phyloP scores from a whole-genome alignment of 192 early-diverging fungal genomes.

The Mortierella hygrophila region DNA sequence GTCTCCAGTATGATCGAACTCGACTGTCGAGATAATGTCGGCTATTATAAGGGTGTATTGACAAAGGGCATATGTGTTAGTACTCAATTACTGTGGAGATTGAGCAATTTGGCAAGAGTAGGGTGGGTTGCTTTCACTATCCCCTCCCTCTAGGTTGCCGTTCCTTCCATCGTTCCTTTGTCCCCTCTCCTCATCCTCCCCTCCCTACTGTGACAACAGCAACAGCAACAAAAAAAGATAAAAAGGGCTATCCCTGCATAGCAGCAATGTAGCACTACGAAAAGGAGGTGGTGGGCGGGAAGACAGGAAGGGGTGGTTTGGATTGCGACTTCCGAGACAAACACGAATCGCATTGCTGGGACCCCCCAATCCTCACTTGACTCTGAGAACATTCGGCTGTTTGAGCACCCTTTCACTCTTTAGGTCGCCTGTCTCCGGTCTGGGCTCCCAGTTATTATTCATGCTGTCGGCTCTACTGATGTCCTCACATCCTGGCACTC shows the following conservation, averaged over 20 bases:
- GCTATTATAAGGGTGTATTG: conserved; percentile 65
- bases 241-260: neutral
- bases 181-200: neutral
- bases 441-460: neutral
- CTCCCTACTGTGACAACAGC: neutral
- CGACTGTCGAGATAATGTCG: conserved; percentile 98
- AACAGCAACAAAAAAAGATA: neutral
- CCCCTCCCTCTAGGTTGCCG: neutral
- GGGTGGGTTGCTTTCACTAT: neutral
- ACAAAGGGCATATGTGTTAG: neutral
- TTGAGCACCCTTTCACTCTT: neutral
- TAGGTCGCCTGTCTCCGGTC: no score
- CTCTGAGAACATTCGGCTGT: neutral
- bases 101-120: neutral
- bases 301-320: neutral
- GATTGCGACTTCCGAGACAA: neutral
- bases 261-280: neutral
- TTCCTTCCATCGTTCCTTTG: neutral
- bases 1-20: conserved; percentile 98
- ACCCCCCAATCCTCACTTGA: neutral
- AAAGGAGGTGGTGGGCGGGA: neutral
- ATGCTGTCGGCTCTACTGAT: neutral
- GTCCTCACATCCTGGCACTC: neutral
- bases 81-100: neutral
- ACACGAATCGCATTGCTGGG: neutral